These are phyloP conservation scores for Nematodospora anomalae DNA, from an alignment of 1,139 yeast genomes.

Conservation along the genomic window DNA sequence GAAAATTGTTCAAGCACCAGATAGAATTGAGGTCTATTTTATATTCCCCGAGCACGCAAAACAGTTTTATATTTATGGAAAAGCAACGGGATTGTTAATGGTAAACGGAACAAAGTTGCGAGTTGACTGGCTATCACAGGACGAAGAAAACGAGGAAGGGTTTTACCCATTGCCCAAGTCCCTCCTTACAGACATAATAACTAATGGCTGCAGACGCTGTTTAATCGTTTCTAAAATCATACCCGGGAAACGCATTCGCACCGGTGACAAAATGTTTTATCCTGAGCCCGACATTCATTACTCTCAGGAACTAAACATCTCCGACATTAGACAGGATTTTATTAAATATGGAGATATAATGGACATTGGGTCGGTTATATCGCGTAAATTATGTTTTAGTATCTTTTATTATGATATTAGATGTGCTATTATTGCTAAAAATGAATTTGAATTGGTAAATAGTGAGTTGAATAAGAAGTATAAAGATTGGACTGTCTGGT, in stretches of 20 bases:
- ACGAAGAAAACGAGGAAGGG: conserved; percentile 16
- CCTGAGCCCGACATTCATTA: conserved; percentile 37
- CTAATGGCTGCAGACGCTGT: conserved; percentile 35
- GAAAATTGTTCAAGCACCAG: conserved; percentile 29
- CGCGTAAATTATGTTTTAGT: conserved; percentile 61
- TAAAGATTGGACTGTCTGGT: conserved; percentile 62
- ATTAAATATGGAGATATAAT: conserved; percentile 57
- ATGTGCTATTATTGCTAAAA: conserved; percentile 65
- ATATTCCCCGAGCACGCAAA: conserved; percentile 54
- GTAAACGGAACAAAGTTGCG: conserved; percentile 56
- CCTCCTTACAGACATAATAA: conserved; percentile 29
- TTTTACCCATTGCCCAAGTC: conserved; percentile 34
- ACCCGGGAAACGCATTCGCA: conserved; percentile 22
- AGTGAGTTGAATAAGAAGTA: conserved; percentile 49
- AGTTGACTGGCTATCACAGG: conserved; percentile 43
- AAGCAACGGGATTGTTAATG: conserved; percentile 53
- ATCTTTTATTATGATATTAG: conserved; percentile 62
- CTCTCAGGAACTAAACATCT: conserved; percentile 29
- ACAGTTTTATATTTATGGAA: conserved; percentile 54
- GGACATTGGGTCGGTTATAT: conserved; percentile 68
- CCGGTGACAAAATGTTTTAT: conserved; percentile 25
- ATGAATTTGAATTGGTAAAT: conserved; percentile 34
- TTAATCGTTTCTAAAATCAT: conserved; percentile 33
- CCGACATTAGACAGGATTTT: conserved; percentile 49
- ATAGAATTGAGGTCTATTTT: conserved; percentile 52